These are phyloP conservation scores for Talaromyces verruculosus DNA, from an alignment of 2,329 filamentous ascomycete genomes.

Conservation along the genomic window DNA sequence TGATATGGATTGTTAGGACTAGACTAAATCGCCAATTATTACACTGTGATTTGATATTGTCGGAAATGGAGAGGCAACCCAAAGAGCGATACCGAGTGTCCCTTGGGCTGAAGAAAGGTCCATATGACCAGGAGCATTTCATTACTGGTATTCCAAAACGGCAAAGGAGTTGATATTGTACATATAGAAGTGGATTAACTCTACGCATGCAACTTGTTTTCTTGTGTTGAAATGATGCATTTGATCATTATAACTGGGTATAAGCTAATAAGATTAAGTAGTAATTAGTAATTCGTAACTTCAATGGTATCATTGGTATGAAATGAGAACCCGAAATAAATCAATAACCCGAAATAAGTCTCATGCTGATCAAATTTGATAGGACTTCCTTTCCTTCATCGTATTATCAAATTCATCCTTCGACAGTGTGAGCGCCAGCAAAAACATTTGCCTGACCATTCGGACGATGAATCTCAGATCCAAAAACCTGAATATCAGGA, in stretches of 20 bases:
- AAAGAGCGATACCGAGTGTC: neutral
- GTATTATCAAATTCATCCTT: neutral
- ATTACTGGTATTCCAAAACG: neutral
- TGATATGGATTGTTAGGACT: neutral
- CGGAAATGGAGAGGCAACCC: neutral
- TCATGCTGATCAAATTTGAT: neutral
- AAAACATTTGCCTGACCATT: neutral
- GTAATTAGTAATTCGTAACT: neutral
- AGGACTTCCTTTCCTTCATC: neutral
- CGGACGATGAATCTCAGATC: neutral
- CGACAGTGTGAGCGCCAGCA: neutral
- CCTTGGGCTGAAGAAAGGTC: neutral
- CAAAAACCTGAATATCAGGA: neutral
- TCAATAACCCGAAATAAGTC: neutral
- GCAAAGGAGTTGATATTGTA: constrained; percentile 17
- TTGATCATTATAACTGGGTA: neutral
- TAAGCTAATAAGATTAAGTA: neutral
- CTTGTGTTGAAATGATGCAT: neutral
- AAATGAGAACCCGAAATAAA: neutral
- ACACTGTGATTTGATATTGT: neutral
- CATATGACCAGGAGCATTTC: neutral
- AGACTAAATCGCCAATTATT: neutral
- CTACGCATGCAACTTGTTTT: constrained; percentile 5
- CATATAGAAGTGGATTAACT: constrained; percentile 19
- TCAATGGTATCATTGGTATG: neutral